Evolutionary conservation across 768 basidiomycete species (phyloP).

Genomic region (Leccinum imitatum): DNA sequence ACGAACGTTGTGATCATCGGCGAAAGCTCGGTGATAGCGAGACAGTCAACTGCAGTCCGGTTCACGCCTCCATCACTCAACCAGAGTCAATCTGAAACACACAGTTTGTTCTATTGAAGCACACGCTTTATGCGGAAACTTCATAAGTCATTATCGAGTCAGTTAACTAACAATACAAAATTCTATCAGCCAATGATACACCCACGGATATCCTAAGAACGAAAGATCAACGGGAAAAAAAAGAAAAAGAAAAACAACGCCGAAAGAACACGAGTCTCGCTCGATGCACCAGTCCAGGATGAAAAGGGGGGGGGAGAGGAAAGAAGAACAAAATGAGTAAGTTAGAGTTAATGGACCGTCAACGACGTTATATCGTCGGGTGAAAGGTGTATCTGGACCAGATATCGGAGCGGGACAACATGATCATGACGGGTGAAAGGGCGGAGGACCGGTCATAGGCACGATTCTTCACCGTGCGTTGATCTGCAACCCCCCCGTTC

Average conservation of each 20-base stretch:
- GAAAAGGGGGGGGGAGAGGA: background rate
- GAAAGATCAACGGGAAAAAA: background rate
- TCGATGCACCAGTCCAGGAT: constrained; percentile 1
- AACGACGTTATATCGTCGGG: constrained; percentile 8
- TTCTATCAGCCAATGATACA: constrained; percentile 27
- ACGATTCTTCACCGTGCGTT: background rate
- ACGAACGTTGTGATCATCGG: too few species aligned
- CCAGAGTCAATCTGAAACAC: background rate
- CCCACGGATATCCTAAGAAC: background rate
- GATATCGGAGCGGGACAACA: background rate
- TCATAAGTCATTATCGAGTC: background rate
- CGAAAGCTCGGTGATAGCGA: background rate
- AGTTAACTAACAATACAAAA: constrained; percentile 25
- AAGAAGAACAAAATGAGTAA: constrained; percentile 6
- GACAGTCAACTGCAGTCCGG: too few species aligned
- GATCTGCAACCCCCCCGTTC: background rate
- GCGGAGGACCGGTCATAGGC: background rate
- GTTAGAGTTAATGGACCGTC: background rate
- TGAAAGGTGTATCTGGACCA: background rate
- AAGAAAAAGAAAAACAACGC: background rate
- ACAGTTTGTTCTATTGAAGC: background rate
- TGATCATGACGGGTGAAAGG: background rate
- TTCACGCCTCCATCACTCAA: too few species aligned
- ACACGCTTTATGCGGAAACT: background rate
- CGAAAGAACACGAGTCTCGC: constrained; percentile 2